These are phyloP conservation scores for Sanghuangporus baumii DNA, from an alignment of 1,284 basidiomycete genomes.

Conservation along the genomic window DNA sequence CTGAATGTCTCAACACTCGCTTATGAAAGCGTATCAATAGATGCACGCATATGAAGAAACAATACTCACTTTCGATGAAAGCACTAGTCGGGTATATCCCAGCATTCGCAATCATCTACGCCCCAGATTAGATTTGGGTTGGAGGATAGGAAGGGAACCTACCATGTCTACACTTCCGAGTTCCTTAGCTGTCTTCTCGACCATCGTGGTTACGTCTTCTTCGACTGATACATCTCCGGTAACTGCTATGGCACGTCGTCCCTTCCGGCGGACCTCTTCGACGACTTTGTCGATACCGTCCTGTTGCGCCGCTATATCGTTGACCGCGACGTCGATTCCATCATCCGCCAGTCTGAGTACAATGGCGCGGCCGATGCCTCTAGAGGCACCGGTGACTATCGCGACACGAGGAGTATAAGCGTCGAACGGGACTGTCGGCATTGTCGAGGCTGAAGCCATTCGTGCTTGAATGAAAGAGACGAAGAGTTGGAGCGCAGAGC, in stretches of 20 bases:
- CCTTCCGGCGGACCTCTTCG: not conserved
- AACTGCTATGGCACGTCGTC: conserved; percentile 4
- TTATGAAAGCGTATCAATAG: not conserved
- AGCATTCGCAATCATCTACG: conserved; percentile 21
- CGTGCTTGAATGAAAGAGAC: too few species aligned
- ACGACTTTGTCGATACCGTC: conserved; percentile 6
- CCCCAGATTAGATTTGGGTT: not conserved
- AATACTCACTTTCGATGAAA: conserved; percentile 1
- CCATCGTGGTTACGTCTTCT: conserved; percentile 17
- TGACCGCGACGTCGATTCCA: conserved; percentile 19
- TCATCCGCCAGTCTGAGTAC: conserved; percentile 19
- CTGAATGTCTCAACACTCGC: conserved; percentile 12
- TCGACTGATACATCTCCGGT: conserved; percentile 22
- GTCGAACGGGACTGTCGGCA: too few species aligned
- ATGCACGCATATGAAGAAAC: not conserved
- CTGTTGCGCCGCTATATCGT: conserved; percentile 17
- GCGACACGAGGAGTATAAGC: not conserved
- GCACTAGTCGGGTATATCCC: conserved; percentile 3
- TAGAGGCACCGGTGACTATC: conserved; percentile 17
- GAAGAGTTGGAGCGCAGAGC: too few species aligned
- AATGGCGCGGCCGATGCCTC: conserved; percentile 23
- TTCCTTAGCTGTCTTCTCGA: conserved; percentile 18
- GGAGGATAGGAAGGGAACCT: not conserved
- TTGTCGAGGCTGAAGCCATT: too few species aligned
- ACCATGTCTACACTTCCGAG: conserved; percentile 23